phyloP scores from a whole-genome alignment of 2,329 filamentous ascomycete species.

The Aureobasidium sp. region DNA sequence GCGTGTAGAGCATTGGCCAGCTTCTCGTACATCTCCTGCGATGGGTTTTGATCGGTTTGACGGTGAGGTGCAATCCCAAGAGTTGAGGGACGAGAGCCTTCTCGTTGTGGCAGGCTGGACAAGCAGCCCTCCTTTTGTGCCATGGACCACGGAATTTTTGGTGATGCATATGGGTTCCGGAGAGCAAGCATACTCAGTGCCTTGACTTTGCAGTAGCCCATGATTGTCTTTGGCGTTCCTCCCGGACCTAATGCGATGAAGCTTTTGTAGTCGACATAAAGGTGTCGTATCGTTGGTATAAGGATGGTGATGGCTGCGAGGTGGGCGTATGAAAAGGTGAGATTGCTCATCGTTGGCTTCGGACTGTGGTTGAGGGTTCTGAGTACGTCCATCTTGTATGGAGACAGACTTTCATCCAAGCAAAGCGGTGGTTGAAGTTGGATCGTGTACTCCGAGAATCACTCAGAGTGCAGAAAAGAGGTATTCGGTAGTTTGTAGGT shows the following conservation, averaged over 20 bases:
- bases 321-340: background rate
- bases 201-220: slow-evolving; percentile 65
- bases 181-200: slow-evolving; percentile 63
- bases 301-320: slow-evolving; percentile 29
- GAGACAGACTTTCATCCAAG: background rate
- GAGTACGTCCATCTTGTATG: background rate
- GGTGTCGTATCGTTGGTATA: slow-evolving; percentile 24
- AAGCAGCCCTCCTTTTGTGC: slow-evolving; percentile 54
- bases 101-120: slow-evolving; percentile 49
- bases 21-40: slow-evolving; percentile 43
- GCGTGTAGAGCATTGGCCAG: slow-evolving; percentile 46
- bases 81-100: slow-evolving; percentile 56
- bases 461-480: background rate
- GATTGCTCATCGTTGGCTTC: background rate
- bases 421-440: background rate
- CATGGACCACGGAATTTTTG: slow-evolving; percentile 42
- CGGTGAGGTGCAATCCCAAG: slow-evolving; percentile 74
- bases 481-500: background rate
- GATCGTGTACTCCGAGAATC: too few relatives aligned
- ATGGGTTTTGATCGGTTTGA: slow-evolving; percentile 61
- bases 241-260: slow-evolving; percentile 72
- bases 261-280: slow-evolving; percentile 64
- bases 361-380: background rate
- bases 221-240: slow-evolving; percentile 65
- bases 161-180: slow-evolving; percentile 57